These are phyloP conservation scores for Phanerochaete sordida DNA, from an alignment of 768 basidiomycete species.

Conservation along the genomic window DNA sequence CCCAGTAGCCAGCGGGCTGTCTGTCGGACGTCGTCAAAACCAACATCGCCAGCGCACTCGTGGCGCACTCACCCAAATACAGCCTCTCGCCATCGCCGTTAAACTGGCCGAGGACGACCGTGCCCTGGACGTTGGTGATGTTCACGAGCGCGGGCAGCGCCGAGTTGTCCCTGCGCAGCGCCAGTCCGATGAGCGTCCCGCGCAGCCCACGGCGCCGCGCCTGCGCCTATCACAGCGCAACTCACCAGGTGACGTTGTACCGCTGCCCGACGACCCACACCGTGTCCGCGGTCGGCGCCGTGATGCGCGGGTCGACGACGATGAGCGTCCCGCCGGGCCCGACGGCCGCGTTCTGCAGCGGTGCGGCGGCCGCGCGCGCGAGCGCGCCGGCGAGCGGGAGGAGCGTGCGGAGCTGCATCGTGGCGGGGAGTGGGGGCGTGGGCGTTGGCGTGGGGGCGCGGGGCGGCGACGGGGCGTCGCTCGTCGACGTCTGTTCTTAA, in stretches of 20 bases:
- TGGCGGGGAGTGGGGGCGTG: background rate
- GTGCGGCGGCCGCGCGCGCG: constrained; percentile 10
- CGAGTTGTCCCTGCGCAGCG: constrained; percentile 19
- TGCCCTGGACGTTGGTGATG: constrained; percentile 31
- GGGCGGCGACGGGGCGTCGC: background rate
- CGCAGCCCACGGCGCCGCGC: background rate
- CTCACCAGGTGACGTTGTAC: constrained; percentile 43
- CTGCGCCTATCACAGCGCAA: background rate
- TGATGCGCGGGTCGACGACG: constrained; percentile 39
- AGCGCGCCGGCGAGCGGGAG: background rate
- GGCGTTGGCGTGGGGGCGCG: too few relatives aligned
- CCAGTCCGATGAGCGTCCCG: background rate
- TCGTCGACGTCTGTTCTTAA: background rate
- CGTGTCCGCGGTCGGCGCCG: constrained; percentile 28
- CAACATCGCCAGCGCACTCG: background rate
- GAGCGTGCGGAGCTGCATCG: constrained; percentile 4
- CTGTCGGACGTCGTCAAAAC: constrained; percentile 21
- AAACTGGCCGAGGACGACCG: constrained; percentile 42
- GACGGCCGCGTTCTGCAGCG: constrained; percentile 13
- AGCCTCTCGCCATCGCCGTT: constrained; percentile 43
- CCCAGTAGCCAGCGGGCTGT: constrained; percentile 37
- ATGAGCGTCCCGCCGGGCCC: background rate
- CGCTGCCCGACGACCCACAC: constrained; percentile 36
- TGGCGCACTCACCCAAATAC: constrained; percentile 36
- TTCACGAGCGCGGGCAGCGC: constrained; percentile 35